Evolutionary conservation across 768 basidiomycete genomes (phyloP), one percentile per base, ranked within the genome.

Genomic region (Symmetrospora coprosmae): DNA sequence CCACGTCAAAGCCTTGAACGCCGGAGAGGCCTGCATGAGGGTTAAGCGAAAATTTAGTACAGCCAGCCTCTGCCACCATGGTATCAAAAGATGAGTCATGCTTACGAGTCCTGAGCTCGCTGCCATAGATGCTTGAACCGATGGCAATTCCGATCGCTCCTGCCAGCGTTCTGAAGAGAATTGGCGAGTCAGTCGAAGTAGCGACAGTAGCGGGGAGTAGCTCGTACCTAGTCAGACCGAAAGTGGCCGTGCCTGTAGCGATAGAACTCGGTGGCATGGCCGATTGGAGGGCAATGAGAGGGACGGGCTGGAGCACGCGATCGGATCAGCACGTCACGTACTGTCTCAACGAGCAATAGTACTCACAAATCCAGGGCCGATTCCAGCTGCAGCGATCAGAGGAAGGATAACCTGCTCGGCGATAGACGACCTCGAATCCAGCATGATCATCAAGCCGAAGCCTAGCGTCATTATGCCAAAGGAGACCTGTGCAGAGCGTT

Each of bases 241-340:
- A 84, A 0, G 81, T 80, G 0, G 78, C 75, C 0, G 86, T 86
- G 52, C 80, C 81, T 31, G 55, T 47, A 0, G 86, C 85, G 85
- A 88, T 86, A 64, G 88, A 85, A 66, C 81, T 82, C 16, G 86
- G 67, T 0, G 87, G 87, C 86, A 90, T 90, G 0, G 86, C 82
- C 1, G 86, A 85, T 72, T 89, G 87, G 14, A 89, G 33, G 23
- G 64, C 61, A 55, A 69, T 50, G 31, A 63, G 48, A 13, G 46
- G 50, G 19, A 50, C 48, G 35, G 40, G 50, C 38, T 50, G n/a
- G 4, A 49, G 16, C 13, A 27, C 19, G 30, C n/a, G 45, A 31
- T 2, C 17, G 9, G 38, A 2, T 50, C 27, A 31, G 23, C 49
- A 31, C 11, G 9, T 11, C 9, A 33, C n/a, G 7, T 31, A 6